Base-by-base conservation (phyloP, 2,329 filamentous ascomycete species). In the Blastomyces silverae region DNA sequence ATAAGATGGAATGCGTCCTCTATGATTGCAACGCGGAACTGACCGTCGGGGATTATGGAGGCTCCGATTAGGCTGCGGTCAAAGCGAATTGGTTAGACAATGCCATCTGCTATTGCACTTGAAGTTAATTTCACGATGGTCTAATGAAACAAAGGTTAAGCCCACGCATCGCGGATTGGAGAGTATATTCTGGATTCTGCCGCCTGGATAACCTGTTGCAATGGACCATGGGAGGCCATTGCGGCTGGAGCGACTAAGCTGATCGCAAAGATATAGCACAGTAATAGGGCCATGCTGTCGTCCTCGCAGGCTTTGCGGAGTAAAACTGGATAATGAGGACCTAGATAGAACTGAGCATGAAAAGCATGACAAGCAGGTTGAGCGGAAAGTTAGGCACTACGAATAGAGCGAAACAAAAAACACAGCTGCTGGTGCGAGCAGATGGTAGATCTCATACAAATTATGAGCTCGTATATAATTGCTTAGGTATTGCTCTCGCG, bases 151-250 rank as follows among this genome's bases (percentile, higher is more conserved):
- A 34, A 55, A 53, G n/a, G 17, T 46, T 46, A 17, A 65, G 37
- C 66, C 66, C 53, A 67, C 66, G 66, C 66, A 62, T 67, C 66
- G 60, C 62, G 64, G 42, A 63, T 66, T 37, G 62, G 28, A 37
- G 58, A 64, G 42, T 17, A 10, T n/a, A 48, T 17, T 28, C 17
- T 22, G 20, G n/a, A 15, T 37, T n/a, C 34, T 2, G 22, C 39
- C n/a, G 58, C 37, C 20, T 37, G 34, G 55, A 64, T 48, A 48
- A 25, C 39, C 17, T 46, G n/a, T 37, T 64, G 62, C 10, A 13
- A 17, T 4, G 13, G 15, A 7, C n/a, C 25, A 31, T 57, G 28
- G 10, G n/a, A 64, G 15, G 39, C 20, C 22, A 37, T 17, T 50
- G 28, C 15, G 17, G 13, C 25, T 22, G 37, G 22, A 50, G 59